A percentile compares a stretch with the other conserved stretches of the same genome.
These are phyloP conservation scores for Suillus lakei DNA, from an alignment of 768 basidiomycete genomes.

Conservation along the genomic window DNA sequence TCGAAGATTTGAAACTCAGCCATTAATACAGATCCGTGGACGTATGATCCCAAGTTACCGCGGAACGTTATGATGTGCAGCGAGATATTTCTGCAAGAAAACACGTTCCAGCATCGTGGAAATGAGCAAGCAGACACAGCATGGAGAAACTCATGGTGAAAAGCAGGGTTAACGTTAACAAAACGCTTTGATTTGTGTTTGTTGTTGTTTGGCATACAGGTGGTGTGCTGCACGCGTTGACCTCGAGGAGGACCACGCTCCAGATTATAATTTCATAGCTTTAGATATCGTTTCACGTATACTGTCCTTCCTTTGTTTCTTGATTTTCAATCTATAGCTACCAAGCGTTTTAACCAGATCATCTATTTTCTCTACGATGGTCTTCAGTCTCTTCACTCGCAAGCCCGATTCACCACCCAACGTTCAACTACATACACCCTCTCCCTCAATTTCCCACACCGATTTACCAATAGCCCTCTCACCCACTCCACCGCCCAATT, in stretches of 20 bases:
- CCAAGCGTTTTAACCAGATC: neutral
- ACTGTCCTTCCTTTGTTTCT: conserved; percentile 2
- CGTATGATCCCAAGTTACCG: no score
- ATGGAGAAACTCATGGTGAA: no score
- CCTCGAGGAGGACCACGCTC: neutral
- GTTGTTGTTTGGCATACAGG: neutral
- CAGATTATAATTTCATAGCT: conserved; percentile 3
- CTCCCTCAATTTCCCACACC: conserved; percentile 46
- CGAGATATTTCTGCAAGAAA: neutral
- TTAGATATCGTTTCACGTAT: conserved; percentile 2
- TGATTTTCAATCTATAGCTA: neutral
- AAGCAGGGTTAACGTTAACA: no score
- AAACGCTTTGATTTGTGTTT: neutral
- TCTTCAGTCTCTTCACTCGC: conserved; percentile 47
- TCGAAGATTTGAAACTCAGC: neutral
- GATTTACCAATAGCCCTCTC: conserved; percentile 27
- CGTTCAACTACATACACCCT: conserved; percentile 55
- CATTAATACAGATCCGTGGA: neutral
- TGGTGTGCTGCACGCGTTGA: neutral
- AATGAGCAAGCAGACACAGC: no score
- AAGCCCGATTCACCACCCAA: conserved; percentile 27
- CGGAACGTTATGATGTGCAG: no score
- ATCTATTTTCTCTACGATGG: conserved; percentile 30
- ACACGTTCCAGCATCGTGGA: neutral
- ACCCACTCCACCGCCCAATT: conserved; percentile 41